Percentiles rank a stretch among this genome's conserved stretches.
Conservation (phyloP, 768 basidiomycete species). For the Gyrodon lividus region DNA sequence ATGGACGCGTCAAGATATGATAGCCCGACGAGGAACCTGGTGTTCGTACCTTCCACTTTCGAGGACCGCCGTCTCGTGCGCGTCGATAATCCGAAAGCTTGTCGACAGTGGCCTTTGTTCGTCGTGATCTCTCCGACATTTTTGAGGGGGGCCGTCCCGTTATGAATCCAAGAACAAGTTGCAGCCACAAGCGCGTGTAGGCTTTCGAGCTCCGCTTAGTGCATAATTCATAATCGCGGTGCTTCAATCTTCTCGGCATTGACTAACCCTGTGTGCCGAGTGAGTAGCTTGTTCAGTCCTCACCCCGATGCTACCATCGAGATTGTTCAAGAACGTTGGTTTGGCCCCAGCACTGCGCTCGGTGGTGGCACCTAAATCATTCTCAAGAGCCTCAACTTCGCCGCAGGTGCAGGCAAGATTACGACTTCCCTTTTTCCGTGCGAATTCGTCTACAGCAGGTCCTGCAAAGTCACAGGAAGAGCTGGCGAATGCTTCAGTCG, state of each 20-base stretch:
- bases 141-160: not conserved
- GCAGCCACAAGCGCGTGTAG: slow-evolving; percentile 30
- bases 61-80: slow-evolving; percentile 55
- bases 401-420: slow-evolving; percentile 39
- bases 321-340: slow-evolving; percentile 44
- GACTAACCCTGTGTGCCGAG: too few species aligned
- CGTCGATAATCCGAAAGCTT: slow-evolving; percentile 62
- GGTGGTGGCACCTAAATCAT: slow-evolving; percentile 35
- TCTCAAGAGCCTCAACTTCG: slow-evolving; percentile 33
- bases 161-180: not conserved
- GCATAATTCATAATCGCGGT: not conserved
- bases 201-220: slow-evolving; percentile 22
- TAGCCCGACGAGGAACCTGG: not conserved
- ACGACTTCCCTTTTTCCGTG: slow-evolving; percentile 28
- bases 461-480: slow-evolving; percentile 8
- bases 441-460: slow-evolving; percentile 14
- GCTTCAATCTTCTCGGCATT: slow-evolving; percentile 1
- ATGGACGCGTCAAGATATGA: slow-evolving; percentile 24
- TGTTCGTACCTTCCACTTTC: slow-evolving; percentile 54
- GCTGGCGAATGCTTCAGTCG: slow-evolving; percentile 10
- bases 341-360: slow-evolving; percentile 45
- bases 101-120: slow-evolving; percentile 29
- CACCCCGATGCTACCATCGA: slow-evolving; percentile 44
- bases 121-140: slow-evolving; percentile 31
- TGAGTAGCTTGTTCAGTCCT: not conserved